Conservation (phyloP, 2,329 filamentous ascomycete genomes). For the Colletotrichum tamarilloi region DNA sequence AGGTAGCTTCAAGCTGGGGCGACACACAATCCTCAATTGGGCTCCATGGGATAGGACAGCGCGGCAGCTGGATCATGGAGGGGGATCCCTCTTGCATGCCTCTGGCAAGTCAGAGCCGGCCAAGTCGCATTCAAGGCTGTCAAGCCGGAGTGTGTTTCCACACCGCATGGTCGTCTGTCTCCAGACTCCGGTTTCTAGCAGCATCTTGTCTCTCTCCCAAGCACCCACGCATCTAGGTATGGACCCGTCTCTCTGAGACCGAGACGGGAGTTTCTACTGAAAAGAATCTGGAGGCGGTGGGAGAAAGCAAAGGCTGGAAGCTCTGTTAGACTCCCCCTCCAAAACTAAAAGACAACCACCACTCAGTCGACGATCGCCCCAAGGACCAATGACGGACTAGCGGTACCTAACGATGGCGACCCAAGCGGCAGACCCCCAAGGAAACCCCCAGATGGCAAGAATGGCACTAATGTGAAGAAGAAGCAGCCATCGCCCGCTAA, state of each 20-base stretch:
- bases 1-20: background rate
- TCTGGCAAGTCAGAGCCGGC: conserved; percentile 34
- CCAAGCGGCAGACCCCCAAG: background rate
- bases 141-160: conserved; percentile 1
- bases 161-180: conserved; percentile 26
- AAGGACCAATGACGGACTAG: background rate
- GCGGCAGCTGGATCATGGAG: background rate
- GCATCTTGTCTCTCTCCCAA: background rate
- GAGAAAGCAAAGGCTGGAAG: background rate
- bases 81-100: conserved; percentile 25
- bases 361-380: background rate
- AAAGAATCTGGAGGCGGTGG: conserved; percentile 21
- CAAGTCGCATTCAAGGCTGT: conserved; percentile 29
- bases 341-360: background rate
- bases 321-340: too few species aligned
- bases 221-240: background rate
- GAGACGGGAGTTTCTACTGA: background rate
- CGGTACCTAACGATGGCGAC: background rate
- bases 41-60: conserved; percentile 11
- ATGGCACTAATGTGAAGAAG: conserved; percentile 13
- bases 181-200: background rate
- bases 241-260: background rate
- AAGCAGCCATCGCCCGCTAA: conserved; percentile 8
- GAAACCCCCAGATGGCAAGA: conserved; percentile 12
- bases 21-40: conserved; percentile 2